Evolutionary conservation across 176 grass and related monocot genomes (phyloP), one percentile per base, ranked within the genome.

Genomic region (Musa schizocarpa): DNA sequence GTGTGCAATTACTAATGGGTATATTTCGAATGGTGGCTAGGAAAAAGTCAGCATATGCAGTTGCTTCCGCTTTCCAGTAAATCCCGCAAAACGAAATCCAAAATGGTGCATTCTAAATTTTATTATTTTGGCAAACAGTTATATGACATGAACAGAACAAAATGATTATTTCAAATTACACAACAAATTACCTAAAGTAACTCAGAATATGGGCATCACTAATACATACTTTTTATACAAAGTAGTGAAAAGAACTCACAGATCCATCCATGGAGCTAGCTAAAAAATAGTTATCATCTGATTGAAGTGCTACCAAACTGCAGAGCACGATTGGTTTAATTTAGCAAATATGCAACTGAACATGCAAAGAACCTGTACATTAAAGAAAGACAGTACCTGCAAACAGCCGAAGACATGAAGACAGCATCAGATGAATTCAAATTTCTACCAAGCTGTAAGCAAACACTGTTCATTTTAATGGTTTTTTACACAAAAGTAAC

Each of bases 181-280:
- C 16, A 23, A 10, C 43, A 49, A 61, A 61, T 11, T 50, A 69
- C 8, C 16, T 50, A 69, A 10, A 10, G n/a, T 69, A 9, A 3
- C 29, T 21, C 9, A 77, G 57, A 51, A 61, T 3, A 73, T 55
- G 3, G 50, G 57, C 75, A 49, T 26, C 49, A 73, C 29, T 50
- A 26, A 49, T 23, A 76, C 12, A 78, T 50, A 62, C 24, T 74
- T 56, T 63, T 72, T 52, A 79, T 17, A 70, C 34, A 55, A 64
- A 69, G 3, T 2, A 75, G 11, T 64, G 53, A 52, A 54, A 80
- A 54, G 52, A 14, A 80, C 90, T 82, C 76, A 92, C 90, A 29
- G 74, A 92, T 89, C 90, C 90, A 84, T 92, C 84, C 90, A 92
- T 89, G 63, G 86, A 89, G 58, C 90, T 89, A 71, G 86, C 90